phyloP scores from a whole-genome alignment of 441 rosid genomes.

The Capsella rubella region DNA sequence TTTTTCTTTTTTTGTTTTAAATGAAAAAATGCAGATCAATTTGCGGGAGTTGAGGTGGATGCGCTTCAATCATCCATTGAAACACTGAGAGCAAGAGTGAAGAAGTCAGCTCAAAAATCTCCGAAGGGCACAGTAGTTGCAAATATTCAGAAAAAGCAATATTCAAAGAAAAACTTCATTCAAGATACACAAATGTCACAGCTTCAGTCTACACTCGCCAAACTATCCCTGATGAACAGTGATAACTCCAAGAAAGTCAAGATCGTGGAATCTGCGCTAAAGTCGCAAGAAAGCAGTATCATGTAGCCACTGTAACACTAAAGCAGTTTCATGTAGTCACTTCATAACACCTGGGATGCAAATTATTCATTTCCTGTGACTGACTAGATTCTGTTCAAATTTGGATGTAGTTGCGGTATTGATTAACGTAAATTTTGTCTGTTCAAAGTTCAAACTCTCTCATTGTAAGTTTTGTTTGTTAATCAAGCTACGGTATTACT shows the following conservation, averaged over 20 bases:
- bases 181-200: conserved; percentile 73
- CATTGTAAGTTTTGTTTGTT: conserved; percentile 26
- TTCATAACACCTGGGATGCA: neutral
- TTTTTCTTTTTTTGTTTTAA: neutral
- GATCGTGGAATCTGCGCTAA: conserved; percentile 72
- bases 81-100: conserved; percentile 67
- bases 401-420: neutral
- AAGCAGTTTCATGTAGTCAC: conserved; percentile 44
- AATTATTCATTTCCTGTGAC: neutral
- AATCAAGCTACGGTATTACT: conserved; percentile 3
- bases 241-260: conserved; percentile 76
- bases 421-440: too few relatives aligned
- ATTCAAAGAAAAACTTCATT: conserved; percentile 46
- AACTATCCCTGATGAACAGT: conserved; percentile 77
- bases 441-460: conserved; percentile 16
- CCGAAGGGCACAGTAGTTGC: conserved; percentile 39
- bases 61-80: conserved; percentile 79
- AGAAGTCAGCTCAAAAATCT: conserved; percentile 56
- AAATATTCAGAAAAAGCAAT: conserved; percentile 30
- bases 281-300: conserved; percentile 53
- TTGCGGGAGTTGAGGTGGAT: conserved; percentile 73
- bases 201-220: conserved; percentile 71
- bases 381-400: neutral
- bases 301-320: conserved; percentile 35
- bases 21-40: conserved; percentile 60